Conservation (phyloP, 208 protist genomes). For the Leishmania guyanensis region DNA sequence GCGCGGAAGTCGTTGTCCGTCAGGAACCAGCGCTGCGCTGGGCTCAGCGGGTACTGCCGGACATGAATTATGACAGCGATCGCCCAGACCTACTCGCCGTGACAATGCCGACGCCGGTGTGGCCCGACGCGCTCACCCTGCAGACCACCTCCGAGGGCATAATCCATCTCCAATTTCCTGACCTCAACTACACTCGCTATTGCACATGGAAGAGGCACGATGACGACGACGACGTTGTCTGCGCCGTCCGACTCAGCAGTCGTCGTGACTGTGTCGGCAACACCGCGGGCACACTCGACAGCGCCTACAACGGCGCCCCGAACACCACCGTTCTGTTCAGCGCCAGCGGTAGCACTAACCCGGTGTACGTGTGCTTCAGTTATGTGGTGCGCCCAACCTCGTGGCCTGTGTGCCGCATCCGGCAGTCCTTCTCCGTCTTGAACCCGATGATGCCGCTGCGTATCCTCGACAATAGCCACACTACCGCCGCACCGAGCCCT, state of each 20-base stretch:
- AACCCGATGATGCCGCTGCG: conserved; percentile 39
- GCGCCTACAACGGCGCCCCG: conserved; percentile 31
- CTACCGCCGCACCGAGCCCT: conserved; percentile 13
- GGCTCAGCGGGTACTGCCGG: conserved; percentile 18
- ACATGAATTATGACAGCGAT: conserved; percentile 17
- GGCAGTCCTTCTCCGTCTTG: conserved; percentile 28
- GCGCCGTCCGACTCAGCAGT: conserved; percentile 41
- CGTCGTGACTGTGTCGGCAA: conserved; percentile 52
- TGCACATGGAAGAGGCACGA: conserved; percentile 7
- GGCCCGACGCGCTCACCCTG: conserved; percentile 21
- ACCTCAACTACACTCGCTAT: conserved; percentile 28
- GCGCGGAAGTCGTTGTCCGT: conserved; percentile 3
- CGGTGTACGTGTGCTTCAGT: conserved; percentile 49
- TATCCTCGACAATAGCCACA: conserved; percentile 27
- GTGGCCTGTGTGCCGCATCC: conserved; percentile 21
- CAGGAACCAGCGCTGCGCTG: conserved; percentile 22
- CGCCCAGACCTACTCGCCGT: conserved; percentile 28
- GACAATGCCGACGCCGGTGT: conserved; percentile 33
- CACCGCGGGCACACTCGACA: conserved; percentile 52
- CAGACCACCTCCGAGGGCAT: conserved; percentile 25
- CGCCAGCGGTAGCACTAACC: conserved; percentile 35
- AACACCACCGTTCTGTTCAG: conserved; percentile 28
- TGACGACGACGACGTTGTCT: conserved; percentile 20
- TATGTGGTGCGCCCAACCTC: conserved; percentile 18
- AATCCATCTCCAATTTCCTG: conserved; percentile 22